These are phyloP conservation scores for Amauroascus niger DNA, from an alignment of 2,329 filamentous ascomycete genomes.

Conservation along the genomic window DNA sequence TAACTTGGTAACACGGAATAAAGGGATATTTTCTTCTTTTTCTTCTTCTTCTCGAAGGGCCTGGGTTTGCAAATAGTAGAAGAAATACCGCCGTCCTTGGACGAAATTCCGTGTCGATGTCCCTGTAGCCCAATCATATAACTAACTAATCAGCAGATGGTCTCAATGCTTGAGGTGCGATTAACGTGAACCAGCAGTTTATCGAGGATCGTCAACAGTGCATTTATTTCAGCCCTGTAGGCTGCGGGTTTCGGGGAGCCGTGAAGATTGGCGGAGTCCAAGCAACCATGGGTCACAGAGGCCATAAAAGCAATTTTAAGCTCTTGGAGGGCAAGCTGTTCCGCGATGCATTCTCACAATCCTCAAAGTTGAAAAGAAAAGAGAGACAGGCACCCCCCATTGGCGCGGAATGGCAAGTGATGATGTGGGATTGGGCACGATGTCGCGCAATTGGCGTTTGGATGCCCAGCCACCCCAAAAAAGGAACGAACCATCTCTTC, in stretches of 20 bases:
- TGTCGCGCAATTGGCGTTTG: conserved; percentile 8
- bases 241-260: neutral
- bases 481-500: neutral
- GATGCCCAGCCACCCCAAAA: conserved; percentile 5
- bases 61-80: too few species aligned
- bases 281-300: neutral
- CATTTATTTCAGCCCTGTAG: neutral
- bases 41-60: neutral
- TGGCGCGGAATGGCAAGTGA: neutral
- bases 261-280: neutral
- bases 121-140: too few species aligned
- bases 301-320: neutral
- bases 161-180: too few species aligned
- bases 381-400: neutral
- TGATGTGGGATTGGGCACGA: neutral
- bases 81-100: too few species aligned
- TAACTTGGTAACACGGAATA: neutral
- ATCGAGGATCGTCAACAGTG: too few species aligned
- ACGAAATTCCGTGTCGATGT: too few species aligned
- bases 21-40: neutral
- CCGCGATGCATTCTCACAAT: neutral
- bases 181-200: too few species aligned
- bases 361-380: neutral
- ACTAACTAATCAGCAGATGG: too few species aligned
- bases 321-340: neutral